Percentiles rank a stretch among this genome's conserved stretches.
Conservation (phyloP, 2,329 filamentous ascomycete genomes). For the Tolypocladium album region DNA sequence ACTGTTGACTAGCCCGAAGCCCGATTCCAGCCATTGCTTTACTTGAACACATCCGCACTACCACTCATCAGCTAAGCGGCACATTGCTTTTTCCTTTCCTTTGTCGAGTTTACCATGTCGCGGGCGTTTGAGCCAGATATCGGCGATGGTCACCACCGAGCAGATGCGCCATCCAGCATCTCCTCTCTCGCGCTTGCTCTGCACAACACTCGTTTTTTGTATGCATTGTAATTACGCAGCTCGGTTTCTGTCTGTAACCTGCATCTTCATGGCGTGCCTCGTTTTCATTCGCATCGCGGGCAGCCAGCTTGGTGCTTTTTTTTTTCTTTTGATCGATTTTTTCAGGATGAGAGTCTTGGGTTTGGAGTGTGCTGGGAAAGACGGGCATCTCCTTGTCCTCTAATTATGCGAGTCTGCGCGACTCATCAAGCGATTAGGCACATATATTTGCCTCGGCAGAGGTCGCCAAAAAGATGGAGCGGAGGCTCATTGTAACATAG, state of each 20-base stretch:
- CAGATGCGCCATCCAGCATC: background rate
- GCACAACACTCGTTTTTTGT: background rate
- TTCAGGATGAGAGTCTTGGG: background rate
- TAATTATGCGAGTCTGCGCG: background rate
- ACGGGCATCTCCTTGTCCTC: background rate
- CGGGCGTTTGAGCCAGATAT: background rate
- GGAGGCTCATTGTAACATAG: background rate
- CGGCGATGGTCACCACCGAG: background rate
- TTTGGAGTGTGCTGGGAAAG: background rate
- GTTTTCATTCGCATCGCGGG: slow-evolving; percentile 1
- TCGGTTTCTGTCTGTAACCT: background rate
- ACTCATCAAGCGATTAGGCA: background rate
- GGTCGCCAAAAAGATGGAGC: background rate
- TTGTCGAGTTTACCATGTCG: background rate
- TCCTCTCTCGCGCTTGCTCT: background rate
- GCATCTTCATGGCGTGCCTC: background rate
- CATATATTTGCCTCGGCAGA: background rate
- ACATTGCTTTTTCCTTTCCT: background rate
- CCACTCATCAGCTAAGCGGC: background rate
- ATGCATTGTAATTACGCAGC: background rate
- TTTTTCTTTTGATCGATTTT: background rate
- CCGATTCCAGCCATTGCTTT: slow-evolving; percentile 19
- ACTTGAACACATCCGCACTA: slow-evolving; percentile 7
- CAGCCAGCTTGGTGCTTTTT: slow-evolving; percentile 9
- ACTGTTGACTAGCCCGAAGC: slow-evolving; percentile 11